Percentiles rank a stretch among this genome's conserved stretches.
These are phyloP conservation scores for Aegilops tauschii DNA, from an alignment of 176 grass and related monocot species.

Conservation along the genomic window DNA sequence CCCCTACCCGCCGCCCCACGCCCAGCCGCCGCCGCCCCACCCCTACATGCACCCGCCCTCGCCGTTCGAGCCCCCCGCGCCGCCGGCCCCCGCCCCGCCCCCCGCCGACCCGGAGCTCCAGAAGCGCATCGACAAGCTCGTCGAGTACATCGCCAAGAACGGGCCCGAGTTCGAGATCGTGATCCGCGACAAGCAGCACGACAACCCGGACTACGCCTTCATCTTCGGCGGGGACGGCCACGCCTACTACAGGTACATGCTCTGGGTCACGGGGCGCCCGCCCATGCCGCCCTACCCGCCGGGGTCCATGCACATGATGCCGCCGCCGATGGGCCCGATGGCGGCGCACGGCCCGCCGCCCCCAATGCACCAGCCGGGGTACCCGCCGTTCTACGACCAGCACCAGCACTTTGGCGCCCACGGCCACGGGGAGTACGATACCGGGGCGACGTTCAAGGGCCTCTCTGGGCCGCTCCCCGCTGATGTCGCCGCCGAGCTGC, in stretches of 20 bases:
- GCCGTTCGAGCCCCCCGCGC: constrained; percentile 47
- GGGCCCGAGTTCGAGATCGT: constrained; percentile 84
- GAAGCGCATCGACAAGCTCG: constrained; percentile 96
- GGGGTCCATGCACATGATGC: constrained; percentile 56
- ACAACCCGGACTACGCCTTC: constrained; percentile 92
- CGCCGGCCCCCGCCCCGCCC: constrained; percentile 44
- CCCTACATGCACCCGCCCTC: constrained; percentile 51
- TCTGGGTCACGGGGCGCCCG: constrained; percentile 48
- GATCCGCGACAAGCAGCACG: constrained; percentile 97
- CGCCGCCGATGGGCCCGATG: constrained; percentile 47
- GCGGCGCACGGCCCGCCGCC: constrained; percentile 35
- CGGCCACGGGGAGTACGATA: constrained; percentile 55
- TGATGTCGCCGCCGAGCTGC: constrained; percentile 85
- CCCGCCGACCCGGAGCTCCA: constrained; percentile 87
- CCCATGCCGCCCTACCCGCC: constrained; percentile 38
- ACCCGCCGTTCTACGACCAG: constrained; percentile 71
- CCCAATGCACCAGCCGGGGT: constrained; percentile 54
- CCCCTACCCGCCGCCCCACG: constrained; percentile 48
- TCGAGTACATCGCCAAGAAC: constrained; percentile 92
- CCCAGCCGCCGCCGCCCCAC: constrained; percentile 37
- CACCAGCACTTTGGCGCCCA: constrained; percentile 59
- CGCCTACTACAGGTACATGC: constrained; percentile 90
- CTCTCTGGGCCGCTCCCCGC: constrained; percentile 64
- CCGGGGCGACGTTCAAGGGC: constrained; percentile 55
- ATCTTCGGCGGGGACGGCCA: constrained; percentile 97